Evolutionary conservation across 768 basidiomycete species (phyloP).

Genomic region (Hortiboletus flavorubellus): DNA sequence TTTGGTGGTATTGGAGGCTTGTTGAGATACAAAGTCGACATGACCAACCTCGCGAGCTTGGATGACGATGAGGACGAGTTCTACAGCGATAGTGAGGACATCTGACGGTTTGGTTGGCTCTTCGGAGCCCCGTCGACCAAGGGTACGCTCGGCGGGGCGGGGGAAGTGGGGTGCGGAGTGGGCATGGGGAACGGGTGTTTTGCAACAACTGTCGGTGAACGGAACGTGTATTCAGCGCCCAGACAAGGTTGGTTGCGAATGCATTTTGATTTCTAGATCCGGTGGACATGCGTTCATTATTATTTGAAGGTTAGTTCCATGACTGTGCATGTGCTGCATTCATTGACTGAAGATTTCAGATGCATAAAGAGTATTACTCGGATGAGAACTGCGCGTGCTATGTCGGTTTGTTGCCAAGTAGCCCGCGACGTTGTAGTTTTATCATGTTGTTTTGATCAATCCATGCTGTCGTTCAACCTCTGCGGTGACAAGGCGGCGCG

Average conservation of each 20-base stretch:
- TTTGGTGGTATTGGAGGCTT: constrained; percentile 98
- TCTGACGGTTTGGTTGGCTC: constrained; percentile 90
- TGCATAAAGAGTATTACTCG: constrained; percentile 4
- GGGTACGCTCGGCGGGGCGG: constrained; percentile 69
- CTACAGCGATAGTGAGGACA: constrained; percentile 68
- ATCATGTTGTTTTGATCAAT: constrained; percentile 28
- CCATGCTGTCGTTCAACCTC: background rate
- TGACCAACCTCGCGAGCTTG: constrained; percentile 67
- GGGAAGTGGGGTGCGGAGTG: constrained; percentile 22
- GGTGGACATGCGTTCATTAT: constrained; percentile 11
- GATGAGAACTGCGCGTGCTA: constrained; percentile 9
- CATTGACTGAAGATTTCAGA: constrained; percentile 10
- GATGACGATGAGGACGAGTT: constrained; percentile 87
- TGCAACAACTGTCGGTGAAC: constrained; percentile 4
- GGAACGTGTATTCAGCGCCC: constrained; percentile 4
- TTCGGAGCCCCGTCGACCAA: constrained; percentile 67
- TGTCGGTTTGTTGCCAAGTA: constrained; percentile 25
- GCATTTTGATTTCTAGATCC: constrained; percentile 10
- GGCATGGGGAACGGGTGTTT: constrained; percentile 4
- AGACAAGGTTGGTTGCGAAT: constrained; percentile 8
- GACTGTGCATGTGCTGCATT: background rate
- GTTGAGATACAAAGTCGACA: constrained; percentile 96
- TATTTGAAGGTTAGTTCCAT: constrained; percentile 21
- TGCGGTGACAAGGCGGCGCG: constrained; percentile 10
- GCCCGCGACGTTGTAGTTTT: constrained; percentile 28